Evolutionary conservation across 306 rosid species (phyloP), one percentile per base, ranked within the genome.

Genomic region (Luffa aegyptiaca): DNA sequence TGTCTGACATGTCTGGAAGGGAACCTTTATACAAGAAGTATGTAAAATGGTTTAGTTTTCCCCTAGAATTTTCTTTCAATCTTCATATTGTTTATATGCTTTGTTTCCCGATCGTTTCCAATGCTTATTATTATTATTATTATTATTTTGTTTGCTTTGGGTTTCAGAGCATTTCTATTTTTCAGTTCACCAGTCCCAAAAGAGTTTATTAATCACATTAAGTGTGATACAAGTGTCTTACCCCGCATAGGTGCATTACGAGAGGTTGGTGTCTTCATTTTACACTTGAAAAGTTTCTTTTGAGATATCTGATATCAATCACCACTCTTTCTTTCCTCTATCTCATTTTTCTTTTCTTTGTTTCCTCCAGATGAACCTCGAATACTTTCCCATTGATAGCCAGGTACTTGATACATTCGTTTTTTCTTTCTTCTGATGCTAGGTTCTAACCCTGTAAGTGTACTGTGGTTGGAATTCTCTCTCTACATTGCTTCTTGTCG

Each of bases 1-100:
- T 92, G 83, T 95, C 97, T 45, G 98, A 95, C 91, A 92, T 95
- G 97, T 92, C 98, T 72, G 98, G 98, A 85, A 92, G 96, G 88
- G 97, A 95, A 87, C 97, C 98, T 70, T 83, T 95, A 17, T 95
- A 95, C 88, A 92, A 80, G 87, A 95, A 91, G 98, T 95, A 92
- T 49, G 97, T 21, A 21, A 55, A 83, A 58, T 48, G 58, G 76
- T 76, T 57, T 63, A 8, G 16, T 62, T 77, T 80, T 53, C 10
- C 64, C 48, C 36, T 3, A 31, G 26, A 6, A 4, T 63, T 39
- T 44, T 36, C 58, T 41, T 44, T 13, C 16, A 66, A 17, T 64
- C 51, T 52, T 55, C 48, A 13, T 49, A 79, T 16, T 31, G 11
- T 48, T 11, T 11, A n/a, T 49, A 10, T 64, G 62, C 21, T 65